Base-by-base conservation (phyloP, 2,329 filamentous ascomycete genomes). In the Escovopsis sp. region DNA sequence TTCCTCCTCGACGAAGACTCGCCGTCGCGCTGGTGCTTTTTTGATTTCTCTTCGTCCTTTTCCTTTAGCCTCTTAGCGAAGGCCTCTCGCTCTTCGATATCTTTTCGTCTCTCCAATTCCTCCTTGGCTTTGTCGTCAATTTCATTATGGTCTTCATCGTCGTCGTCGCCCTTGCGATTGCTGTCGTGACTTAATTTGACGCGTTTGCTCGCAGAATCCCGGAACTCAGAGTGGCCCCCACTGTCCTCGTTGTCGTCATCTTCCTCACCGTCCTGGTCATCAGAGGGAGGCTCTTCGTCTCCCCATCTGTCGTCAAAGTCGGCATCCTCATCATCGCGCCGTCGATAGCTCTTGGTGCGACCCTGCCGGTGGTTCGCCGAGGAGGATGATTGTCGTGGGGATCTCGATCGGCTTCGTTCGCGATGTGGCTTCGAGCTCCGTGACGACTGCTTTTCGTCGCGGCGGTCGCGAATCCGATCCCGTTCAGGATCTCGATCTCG, bases 261-360 rank as follows among this genome's bases (percentile, higher is more conserved):
- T 4, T 58, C 62, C 4, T 62, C 63, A 10, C 58, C 56, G 8
- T 59, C 62, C 4, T 54, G 51, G 5, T 44, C 49, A 13, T 61
- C 60, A 0, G 66, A 63, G 0, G 55, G 52, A 18, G 62, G 61
- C 45, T 83, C 80, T 49, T 87, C 80, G 46, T 90, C 83, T 1
- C 76, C 84, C 84, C 85, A 92, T 36, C 81, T 65, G 48, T 86
- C 79, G 33, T 86, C 79, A 43, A 79, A 78, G 43, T 81, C 72
- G 25, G 39, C 50, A 43, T 55, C 50, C 44, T 54, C 41, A 43
- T 58, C 54, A 43, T 58, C 54, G 51, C 56, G 54, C 50, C 49
- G 61, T 37, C 58, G 60, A 38, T 64, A 62, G 18, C 60, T 54
- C 40, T 61, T 66, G 3, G 60, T 52, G 13, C 53, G 57, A 19